These are phyloP conservation scores for Prunus mira DNA, from an alignment of 306 rosid genomes.

Conservation along the genomic window DNA sequence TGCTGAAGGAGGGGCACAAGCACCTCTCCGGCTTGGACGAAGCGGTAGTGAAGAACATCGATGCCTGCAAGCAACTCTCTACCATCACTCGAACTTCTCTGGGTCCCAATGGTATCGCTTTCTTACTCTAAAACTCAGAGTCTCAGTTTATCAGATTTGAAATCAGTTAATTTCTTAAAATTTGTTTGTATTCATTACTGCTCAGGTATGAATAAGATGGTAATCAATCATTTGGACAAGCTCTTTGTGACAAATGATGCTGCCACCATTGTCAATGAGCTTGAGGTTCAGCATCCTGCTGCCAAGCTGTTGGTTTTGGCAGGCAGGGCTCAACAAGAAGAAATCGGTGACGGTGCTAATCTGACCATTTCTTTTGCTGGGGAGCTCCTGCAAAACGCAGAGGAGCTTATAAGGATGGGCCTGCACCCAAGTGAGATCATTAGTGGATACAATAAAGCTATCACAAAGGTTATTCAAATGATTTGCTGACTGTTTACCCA, in stretches of 20 bases:
- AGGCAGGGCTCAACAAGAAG: slow-evolving; percentile 88
- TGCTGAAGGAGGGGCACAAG: slow-evolving; percentile 93
- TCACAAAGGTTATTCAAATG: slow-evolving; percentile 54
- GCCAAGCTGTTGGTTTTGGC: slow-evolving; percentile 96
- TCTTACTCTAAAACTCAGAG: neutral
- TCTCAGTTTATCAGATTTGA: neutral
- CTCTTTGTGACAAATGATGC: slow-evolving; percentile 96
- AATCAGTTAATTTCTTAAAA: no score
- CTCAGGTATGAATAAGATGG: slow-evolving; percentile 97
- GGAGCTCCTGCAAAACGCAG: slow-evolving; percentile 80
- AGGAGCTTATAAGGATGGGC: slow-evolving; percentile 95
- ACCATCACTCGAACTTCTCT: slow-evolving; percentile 89
- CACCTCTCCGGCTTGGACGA: slow-evolving; percentile 90
- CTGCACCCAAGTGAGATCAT: slow-evolving; percentile 92
- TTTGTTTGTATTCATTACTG: neutral
- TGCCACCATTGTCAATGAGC: slow-evolving; percentile 81
- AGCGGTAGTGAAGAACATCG: slow-evolving; percentile 91
- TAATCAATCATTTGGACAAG: slow-evolving; percentile 93
- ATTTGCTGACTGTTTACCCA: neutral
- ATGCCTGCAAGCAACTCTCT: slow-evolving; percentile 95
- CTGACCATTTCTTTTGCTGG: slow-evolving; percentile 90
- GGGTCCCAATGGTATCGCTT: slow-evolving; percentile 78
- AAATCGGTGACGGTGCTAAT: slow-evolving; percentile 96
- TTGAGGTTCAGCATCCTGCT: slow-evolving; percentile 98
- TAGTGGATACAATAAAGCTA: slow-evolving; percentile 84